Evolutionary conservation across 2,329 filamentous ascomycete species (phyloP).

Genomic region (Verticillium albo-atrum): DNA sequence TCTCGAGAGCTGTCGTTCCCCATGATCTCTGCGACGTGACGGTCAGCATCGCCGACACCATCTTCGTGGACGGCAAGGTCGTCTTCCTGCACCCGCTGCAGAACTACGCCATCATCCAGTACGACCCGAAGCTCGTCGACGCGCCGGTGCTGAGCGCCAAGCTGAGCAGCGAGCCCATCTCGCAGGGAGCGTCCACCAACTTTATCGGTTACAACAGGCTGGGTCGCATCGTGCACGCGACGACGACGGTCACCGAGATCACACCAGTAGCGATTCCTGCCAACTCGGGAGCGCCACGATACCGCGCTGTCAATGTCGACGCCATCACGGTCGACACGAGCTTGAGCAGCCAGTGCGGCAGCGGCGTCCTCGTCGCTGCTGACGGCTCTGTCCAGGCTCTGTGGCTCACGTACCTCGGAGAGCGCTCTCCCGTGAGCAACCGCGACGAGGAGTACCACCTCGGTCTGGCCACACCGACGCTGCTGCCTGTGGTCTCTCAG

Average conservation of each 20-base stretch:
- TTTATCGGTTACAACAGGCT: slow-evolving; percentile 99
- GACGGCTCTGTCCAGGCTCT: slow-evolving; percentile 92
- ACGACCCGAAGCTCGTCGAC: slow-evolving; percentile 88
- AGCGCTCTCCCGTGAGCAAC: slow-evolving; percentile 71
- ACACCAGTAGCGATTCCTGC: slow-evolving; percentile 95
- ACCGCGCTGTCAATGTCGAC: slow-evolving; percentile 92
- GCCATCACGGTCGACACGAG: slow-evolving; percentile 96
- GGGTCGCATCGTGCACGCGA: slow-evolving; percentile 85
- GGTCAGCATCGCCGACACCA: slow-evolving; percentile 92
- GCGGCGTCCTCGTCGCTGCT: slow-evolving; percentile 83
- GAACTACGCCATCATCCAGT: slow-evolving; percentile 94
- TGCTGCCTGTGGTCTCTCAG: slow-evolving; percentile 83
- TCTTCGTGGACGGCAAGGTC: slow-evolving; percentile 90
- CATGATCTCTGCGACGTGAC: slow-evolving; percentile 97
- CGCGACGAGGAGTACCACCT: slow-evolving; percentile 97
- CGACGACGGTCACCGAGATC: slow-evolving; percentile 94
- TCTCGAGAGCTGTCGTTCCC: slow-evolving; percentile 89
- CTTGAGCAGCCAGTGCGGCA: slow-evolving; percentile 86
- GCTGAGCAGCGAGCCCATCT: slow-evolving; percentile 75
- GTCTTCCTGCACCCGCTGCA: slow-evolving; percentile 95
- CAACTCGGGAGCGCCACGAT: slow-evolving; percentile 85
- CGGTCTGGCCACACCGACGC: slow-evolving; percentile 80
- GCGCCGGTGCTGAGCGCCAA: slow-evolving; percentile 88
- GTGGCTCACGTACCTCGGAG: slow-evolving; percentile 95
- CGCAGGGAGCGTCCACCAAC: slow-evolving; percentile 89